Base-by-base conservation (phyloP, 495 filamentous ascomycete genomes). In the Aspergillus diversus region DNA sequence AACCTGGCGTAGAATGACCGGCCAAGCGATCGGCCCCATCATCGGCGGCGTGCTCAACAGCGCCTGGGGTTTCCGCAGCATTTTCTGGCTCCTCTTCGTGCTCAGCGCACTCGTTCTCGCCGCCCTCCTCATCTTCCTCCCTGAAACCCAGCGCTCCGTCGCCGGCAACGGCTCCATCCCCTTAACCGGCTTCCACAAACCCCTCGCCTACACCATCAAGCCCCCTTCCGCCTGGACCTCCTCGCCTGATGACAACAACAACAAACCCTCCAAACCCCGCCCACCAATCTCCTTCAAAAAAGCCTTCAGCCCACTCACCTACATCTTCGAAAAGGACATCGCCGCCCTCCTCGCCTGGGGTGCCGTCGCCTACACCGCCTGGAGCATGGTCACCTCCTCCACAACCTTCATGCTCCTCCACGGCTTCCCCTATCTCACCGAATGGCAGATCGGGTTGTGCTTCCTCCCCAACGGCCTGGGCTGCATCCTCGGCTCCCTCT, bases 61-160 rank as follows among this genome's bases (percentile, higher is more conserved):
- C 54, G 88, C 85, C 55, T 76, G 90, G 9, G 89, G 88, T 0
- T 92, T 87, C 81, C 72, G 84, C 35, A 82, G 84, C 32, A 89
- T 90, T 57, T 92, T 92, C 72, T 92, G 88, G 89, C 89, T 91
- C 61, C 77, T 90, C 21, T 80, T 82, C 51, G 88, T 89, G 46
- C 64, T 86, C 32, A 77, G 81, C 33, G 82, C 74, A 1, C 71
- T 81, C 16, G 80, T 78, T 62, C 67, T 84, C 1, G 11, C 76
- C 0, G 79, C 83, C 5, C 86, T 87, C 62, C 42, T 84, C 16
- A 63, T 89, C 47, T 77, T 84, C 35, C 81, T 92, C 7, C 89
- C 89, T 4, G 89, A 92, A 71, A 92, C 90, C 11, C 83, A 87
- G 57, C 81, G 90, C 15, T 83, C 85, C 9, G 83, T 92, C 7